Percentiles rank a stretch among this genome's conserved stretches.
Conservation (phyloP, 164 flowering plant species). For the Warburgia ugandensis region DNA sequence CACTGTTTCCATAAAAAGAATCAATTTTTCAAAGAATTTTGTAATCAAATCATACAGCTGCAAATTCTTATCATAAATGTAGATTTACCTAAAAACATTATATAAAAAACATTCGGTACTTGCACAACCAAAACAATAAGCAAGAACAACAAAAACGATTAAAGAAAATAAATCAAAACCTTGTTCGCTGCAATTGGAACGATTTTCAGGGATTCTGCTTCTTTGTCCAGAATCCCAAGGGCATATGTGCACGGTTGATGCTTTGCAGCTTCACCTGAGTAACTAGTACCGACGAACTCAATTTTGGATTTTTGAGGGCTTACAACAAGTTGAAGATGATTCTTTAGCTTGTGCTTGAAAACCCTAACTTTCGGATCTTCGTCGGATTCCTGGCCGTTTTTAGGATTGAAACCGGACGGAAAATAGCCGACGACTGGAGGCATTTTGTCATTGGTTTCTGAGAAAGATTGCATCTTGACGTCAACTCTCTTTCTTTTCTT, state of each 20-base stretch:
- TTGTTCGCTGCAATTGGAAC: conserved; percentile 72
- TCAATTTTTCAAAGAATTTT: too few species aligned
- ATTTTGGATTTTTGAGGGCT: conserved; percentile 39
- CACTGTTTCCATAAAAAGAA: too few species aligned
- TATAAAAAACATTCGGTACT: too few species aligned
- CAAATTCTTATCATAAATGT: too few species aligned
- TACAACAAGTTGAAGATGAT: conserved; percentile 46
- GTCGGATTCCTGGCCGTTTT: not conserved
- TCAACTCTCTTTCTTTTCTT: conserved; percentile 3
- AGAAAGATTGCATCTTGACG: conserved; percentile 3
- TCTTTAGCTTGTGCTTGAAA: conserved; percentile 1
- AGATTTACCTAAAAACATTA: too few species aligned
- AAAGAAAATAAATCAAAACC: conserved; percentile 25
- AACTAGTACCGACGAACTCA: conserved; percentile 63
- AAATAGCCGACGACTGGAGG: conserved; percentile 15
- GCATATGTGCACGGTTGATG: conserved; percentile 50
- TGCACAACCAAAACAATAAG: too few species aligned
- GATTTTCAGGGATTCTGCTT: conserved; percentile 41
- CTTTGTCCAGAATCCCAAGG: conserved; percentile 74
- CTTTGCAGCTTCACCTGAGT: conserved; percentile 56
- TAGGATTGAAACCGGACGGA: conserved; percentile 16
- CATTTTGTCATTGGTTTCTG: conserved; percentile 4
- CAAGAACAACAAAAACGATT: too few species aligned
- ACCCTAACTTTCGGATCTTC: conserved; percentile 5
- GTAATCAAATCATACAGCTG: too few species aligned